phyloP scores from a whole-genome alignment of 192 early-diverging fungal species.

The Podila horticola region DNA sequence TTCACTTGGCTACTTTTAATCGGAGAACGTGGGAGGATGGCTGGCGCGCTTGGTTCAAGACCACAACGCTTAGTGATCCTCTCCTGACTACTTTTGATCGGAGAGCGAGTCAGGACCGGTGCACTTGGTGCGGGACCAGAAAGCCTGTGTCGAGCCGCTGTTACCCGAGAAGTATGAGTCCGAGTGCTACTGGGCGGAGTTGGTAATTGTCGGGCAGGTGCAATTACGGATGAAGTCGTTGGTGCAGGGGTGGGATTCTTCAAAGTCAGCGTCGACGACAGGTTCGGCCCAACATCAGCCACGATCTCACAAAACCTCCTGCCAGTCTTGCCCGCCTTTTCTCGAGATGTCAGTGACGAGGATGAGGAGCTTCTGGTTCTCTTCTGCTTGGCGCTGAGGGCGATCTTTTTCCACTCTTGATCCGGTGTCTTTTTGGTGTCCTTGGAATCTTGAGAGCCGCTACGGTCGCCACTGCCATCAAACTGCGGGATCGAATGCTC shows the following conservation, averaged over 20 bases:
- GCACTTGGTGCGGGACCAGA: too few relatives aligned
- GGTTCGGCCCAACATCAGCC: too few relatives aligned
- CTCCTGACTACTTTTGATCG: background rate
- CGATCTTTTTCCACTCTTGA: slow-evolving; percentile 8
- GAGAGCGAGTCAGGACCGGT: background rate
- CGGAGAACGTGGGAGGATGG: background rate
- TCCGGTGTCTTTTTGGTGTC: background rate
- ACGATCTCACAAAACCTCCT: too few relatives aligned
- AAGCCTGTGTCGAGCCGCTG: too few relatives aligned
- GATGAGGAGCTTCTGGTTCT: slow-evolving; percentile 10
- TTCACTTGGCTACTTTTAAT: background rate
- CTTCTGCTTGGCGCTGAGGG: background rate
- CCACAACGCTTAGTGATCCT: background rate
- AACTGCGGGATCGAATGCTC: slow-evolving; percentile 27
- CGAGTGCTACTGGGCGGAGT: too few relatives aligned
- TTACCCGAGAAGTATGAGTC: too few relatives aligned
- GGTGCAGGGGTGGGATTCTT: too few relatives aligned
- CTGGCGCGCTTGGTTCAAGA: too few relatives aligned
- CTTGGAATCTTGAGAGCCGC: background rate
- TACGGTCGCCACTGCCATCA: slow-evolving; percentile 25
- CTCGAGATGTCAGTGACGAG: background rate
- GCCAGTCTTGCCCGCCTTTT: background rate
- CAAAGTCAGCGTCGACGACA: too few relatives aligned
- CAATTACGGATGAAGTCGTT: too few relatives aligned
- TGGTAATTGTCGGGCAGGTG: too few relatives aligned